These are phyloP conservation scores for Letharia lupina DNA, from an alignment of 495 filamentous ascomycete species.

Conservation along the genomic window DNA sequence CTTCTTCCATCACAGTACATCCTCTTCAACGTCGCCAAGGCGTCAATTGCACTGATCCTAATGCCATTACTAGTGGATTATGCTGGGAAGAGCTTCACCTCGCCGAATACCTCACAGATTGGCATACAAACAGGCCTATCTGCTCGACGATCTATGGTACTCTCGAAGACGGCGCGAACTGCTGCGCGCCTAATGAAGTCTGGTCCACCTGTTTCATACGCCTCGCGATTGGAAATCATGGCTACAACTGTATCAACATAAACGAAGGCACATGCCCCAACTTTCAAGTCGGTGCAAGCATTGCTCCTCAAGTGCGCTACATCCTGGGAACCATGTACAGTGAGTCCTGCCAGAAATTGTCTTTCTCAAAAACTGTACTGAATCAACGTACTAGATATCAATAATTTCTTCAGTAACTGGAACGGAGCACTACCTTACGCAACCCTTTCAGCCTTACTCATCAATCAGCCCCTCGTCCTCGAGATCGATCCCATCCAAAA, in stretches of 20 bases:
- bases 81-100: slow-evolving; percentile 6
- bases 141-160: not conserved
- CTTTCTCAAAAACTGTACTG: not conserved
- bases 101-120: not conserved
- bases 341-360: not conserved
- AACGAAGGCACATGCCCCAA: slow-evolving; percentile 4
- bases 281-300: not conserved
- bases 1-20: not conserved
- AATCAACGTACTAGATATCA: not conserved
- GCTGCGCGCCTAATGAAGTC: slow-evolving; percentile 1
- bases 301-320: slow-evolving; percentile 1
- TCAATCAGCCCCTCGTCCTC: slow-evolving; percentile 8
- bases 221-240: not conserved
- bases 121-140: not conserved
- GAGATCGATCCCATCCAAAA: slow-evolving; percentile 9
- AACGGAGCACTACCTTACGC: slow-evolving; percentile 8
- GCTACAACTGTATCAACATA: slow-evolving; percentile 6
- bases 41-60: slow-evolving; percentile 8
- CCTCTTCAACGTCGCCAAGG: not conserved
- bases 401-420: slow-evolving; percentile 10
- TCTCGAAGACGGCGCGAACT: not conserved
- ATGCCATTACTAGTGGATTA: not conserved
- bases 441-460: not conserved
- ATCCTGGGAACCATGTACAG: slow-evolving; percentile 7
- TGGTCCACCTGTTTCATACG: slow-evolving; percentile 13